These are phyloP conservation scores for Solanum bulbocastanum DNA, from an alignment of 257 asterid genomes.

Conservation along the genomic window DNA sequence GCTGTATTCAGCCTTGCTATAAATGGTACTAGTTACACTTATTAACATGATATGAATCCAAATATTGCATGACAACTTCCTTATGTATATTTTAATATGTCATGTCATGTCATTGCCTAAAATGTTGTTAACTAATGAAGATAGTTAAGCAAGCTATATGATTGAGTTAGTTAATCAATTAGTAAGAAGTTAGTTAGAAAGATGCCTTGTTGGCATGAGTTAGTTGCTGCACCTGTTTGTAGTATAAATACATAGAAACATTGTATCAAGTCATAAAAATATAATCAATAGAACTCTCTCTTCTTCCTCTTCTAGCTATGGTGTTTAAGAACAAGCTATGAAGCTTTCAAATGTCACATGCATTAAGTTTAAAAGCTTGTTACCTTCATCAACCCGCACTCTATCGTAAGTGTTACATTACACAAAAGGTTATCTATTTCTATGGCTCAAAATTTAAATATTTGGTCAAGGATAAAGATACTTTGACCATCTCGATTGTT, in stretches of 20 bases:
- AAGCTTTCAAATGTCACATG: not conserved
- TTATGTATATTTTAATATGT: not conserved
- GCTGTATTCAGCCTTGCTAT: slow-evolving; percentile 19
- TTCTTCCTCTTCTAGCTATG: no score
- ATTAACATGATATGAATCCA: slow-evolving; percentile 6
- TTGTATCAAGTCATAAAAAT: no score
- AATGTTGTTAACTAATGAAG: no score
- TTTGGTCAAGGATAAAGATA: not conserved
- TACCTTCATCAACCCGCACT: not conserved
- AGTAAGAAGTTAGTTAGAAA: no score
- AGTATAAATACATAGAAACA: no score
- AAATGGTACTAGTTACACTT: slow-evolving; percentile 2
- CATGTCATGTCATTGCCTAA: not conserved
- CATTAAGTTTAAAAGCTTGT: not conserved
- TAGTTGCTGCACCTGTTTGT: no score
- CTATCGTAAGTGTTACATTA: not conserved
- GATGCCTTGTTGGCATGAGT: no score
- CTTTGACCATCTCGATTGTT: not conserved
- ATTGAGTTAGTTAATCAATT: no score
- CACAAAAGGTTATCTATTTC: not conserved
- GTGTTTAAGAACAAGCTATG: no score
- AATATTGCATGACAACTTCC: not conserved
- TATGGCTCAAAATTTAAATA: not conserved
- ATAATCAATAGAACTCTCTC: no score
- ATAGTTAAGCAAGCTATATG: no score